These are phyloP conservation scores for Pestalotiopsis sp. DNA, from an alignment of 2,329 filamentous ascomycete genomes.

Conservation along the genomic window DNA sequence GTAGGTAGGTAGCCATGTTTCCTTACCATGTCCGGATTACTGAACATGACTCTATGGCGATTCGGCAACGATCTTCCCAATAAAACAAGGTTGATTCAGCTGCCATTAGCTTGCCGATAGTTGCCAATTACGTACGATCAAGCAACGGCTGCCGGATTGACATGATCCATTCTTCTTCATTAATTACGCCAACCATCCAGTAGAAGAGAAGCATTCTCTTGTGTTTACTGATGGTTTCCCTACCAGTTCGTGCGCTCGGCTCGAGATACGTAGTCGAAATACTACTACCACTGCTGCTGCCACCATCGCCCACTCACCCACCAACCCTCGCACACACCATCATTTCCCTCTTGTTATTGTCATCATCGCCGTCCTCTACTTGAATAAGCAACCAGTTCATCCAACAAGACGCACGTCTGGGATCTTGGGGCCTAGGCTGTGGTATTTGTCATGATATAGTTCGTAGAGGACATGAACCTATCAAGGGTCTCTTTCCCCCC, in stretches of 20 bases:
- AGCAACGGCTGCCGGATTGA: not conserved
- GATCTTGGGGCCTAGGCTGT: not conserved
- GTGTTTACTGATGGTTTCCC: not conserved
- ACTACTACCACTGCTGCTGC: not conserved
- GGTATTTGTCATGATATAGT: not conserved
- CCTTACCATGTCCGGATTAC: not conserved
- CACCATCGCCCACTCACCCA: not conserved
- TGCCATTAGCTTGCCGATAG: not conserved
- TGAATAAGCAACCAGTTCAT: not conserved
- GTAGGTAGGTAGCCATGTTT: not conserved
- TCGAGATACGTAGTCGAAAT: no score
- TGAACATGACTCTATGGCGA: slow-evolving; percentile 1
- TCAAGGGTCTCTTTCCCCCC: no score
- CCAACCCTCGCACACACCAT: not conserved
- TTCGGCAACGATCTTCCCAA: slow-evolving; percentile 5
- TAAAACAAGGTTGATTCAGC: slow-evolving; percentile 1
- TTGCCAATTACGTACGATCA: not conserved
- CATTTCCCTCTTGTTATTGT: not conserved
- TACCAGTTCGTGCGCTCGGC: no score
- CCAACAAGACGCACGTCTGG: not conserved
- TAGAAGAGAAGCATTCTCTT: not conserved
- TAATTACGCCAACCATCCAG: not conserved
- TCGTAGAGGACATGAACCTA: not conserved
- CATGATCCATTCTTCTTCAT: not conserved
- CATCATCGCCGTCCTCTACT: not conserved